Percentiles rank a stretch among this genome's conserved stretches.
Evolutionary conservation across 2,329 filamentous ascomycete genomes (phyloP).

Genomic region (Fusarium sterilihyphosum): DNA sequence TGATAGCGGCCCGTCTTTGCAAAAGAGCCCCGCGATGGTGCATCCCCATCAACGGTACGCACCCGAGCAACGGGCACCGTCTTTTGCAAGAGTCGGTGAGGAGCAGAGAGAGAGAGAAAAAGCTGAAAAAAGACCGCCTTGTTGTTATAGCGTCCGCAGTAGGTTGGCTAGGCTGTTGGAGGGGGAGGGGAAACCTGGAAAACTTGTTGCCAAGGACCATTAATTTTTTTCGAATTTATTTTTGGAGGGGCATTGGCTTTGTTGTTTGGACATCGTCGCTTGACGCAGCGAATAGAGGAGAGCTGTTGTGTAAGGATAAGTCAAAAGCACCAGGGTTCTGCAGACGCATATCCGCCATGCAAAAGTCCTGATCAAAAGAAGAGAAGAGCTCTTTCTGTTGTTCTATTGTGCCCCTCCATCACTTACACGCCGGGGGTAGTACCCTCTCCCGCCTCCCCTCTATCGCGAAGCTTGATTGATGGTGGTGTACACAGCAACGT

Average conservation of each 20-base stretch:
- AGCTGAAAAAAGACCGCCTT: slow-evolving; percentile 13
- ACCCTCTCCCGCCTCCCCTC: slow-evolving; percentile 1
- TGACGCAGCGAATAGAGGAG: slow-evolving; percentile 33
- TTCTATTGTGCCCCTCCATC: slow-evolving; percentile 12
- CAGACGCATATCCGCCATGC: slow-evolving; percentile 15
- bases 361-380: slow-evolving; percentile 23
- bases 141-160: slow-evolving; percentile 31
- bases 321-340: slow-evolving; percentile 22
- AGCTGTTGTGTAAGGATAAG: slow-evolving; percentile 35
- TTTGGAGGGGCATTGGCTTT: slow-evolving; percentile 22
- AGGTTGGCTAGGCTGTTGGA: slow-evolving; percentile 24
- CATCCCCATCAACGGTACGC: slow-evolving; percentile 30
- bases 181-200: slow-evolving; percentile 37
- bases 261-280: slow-evolving; percentile 34
- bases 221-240: slow-evolving; percentile 39
- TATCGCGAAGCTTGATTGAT: slow-evolving; percentile 28
- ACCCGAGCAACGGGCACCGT: slow-evolving; percentile 37
- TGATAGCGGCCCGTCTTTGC: slow-evolving; percentile 27
- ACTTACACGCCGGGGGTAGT: slow-evolving; percentile 37
- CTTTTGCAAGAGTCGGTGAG: slow-evolving; percentile 43
- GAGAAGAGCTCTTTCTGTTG: slow-evolving; percentile 26
- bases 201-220: slow-evolving; percentile 32
- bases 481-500: slow-evolving; percentile 38
- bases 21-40: slow-evolving; percentile 32
- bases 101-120: slow-evolving; percentile 3